Conservation (phyloP, 2,329 filamentous ascomycete species). For the Nothomitra cinnamomea region DNA sequence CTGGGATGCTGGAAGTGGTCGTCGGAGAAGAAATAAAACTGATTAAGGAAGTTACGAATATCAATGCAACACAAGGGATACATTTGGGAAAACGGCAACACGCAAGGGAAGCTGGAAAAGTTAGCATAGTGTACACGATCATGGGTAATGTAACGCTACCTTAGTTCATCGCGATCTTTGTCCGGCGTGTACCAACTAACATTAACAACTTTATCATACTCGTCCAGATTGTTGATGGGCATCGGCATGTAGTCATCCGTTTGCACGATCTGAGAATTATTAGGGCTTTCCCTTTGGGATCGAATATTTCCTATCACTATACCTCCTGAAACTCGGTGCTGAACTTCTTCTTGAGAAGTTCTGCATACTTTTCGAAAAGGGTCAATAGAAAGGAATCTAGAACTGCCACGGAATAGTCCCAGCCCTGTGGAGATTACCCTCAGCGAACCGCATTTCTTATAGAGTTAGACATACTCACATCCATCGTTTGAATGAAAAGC, state of each 20-base stretch:
- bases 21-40: slow-evolving; percentile 95
- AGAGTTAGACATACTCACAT: slow-evolving; percentile 35
- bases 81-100: slow-evolving; percentile 98
- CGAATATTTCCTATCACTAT: neutral
- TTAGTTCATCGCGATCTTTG: slow-evolving; percentile 55
- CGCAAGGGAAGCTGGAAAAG: slow-evolving; percentile 64
- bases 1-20: slow-evolving; percentile 86
- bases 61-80: slow-evolving; percentile 97
- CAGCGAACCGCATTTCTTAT: neutral
- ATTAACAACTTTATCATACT: slow-evolving; percentile 90
- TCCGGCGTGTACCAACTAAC: slow-evolving; percentile 93
- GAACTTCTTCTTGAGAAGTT: slow-evolving; percentile 76
- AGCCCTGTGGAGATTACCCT: slow-evolving; percentile 39
- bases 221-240: slow-evolving; percentile 77
- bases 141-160: slow-evolving; percentile 30
- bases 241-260: slow-evolving; percentile 99
- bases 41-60: slow-evolving; percentile 91
- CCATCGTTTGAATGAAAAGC: slow-evolving; percentile 96
- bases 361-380: slow-evolving; percentile 85
- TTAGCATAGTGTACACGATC: neutral
- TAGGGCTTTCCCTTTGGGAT: neutral
- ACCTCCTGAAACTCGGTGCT: slow-evolving; percentile 93
- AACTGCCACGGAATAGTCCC: slow-evolving; percentile 69
- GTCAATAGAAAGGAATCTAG: slow-evolving; percentile 76
- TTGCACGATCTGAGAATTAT: slow-evolving; percentile 38